phyloP scores from a whole-genome alignment of 768 basidiomycete genomes.

The Boletus fagicola region DNA sequence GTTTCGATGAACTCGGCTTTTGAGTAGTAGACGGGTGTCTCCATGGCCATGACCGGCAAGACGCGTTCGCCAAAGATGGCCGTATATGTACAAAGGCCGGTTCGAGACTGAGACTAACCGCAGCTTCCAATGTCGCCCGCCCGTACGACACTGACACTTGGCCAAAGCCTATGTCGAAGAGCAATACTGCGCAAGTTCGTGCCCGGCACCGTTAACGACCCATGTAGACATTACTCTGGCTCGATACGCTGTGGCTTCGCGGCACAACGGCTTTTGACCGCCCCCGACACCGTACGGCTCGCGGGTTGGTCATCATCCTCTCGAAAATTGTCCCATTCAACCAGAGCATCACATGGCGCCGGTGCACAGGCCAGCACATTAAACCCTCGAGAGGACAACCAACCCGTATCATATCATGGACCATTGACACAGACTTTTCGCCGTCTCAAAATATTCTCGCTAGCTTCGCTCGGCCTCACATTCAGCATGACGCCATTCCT shows the following conservation, averaged over 20 bases:
- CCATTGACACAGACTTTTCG: slow-evolving; percentile 73
- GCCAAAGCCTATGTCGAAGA: slow-evolving; percentile 18
- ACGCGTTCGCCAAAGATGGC: slow-evolving; percentile 16
- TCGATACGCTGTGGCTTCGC: not conserved
- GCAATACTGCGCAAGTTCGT: slow-evolving; percentile 7
- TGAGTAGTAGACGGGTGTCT: slow-evolving; percentile 74
- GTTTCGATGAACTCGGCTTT: slow-evolving; percentile 89
- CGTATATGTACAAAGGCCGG: not conserved
- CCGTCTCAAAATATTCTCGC: slow-evolving; percentile 78
- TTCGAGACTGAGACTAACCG: not conserved
- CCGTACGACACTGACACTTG: slow-evolving; percentile 6
- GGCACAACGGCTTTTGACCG: not conserved
- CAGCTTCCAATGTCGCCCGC: slow-evolving; percentile 4
- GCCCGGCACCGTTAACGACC: not conserved
- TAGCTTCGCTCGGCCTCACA: slow-evolving; percentile 72
- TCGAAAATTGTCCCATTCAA: slow-evolving; percentile 16
- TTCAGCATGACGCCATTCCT: slow-evolving; percentile 73
- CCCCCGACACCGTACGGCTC: not conserved
- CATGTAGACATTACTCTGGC: slow-evolving; percentile 8
- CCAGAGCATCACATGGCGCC: slow-evolving; percentile 2
- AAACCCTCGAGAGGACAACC: slow-evolving; percentile 4
- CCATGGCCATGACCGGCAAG: slow-evolving; percentile 55
- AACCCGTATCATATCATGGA: slow-evolving; percentile 55
- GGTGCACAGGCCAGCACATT: slow-evolving; percentile 1
- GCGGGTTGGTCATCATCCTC: not conserved